Evolutionary conservation across 2,329 filamentous ascomycete genomes (phyloP).

Genomic region (Alternaria conjuncta): DNA sequence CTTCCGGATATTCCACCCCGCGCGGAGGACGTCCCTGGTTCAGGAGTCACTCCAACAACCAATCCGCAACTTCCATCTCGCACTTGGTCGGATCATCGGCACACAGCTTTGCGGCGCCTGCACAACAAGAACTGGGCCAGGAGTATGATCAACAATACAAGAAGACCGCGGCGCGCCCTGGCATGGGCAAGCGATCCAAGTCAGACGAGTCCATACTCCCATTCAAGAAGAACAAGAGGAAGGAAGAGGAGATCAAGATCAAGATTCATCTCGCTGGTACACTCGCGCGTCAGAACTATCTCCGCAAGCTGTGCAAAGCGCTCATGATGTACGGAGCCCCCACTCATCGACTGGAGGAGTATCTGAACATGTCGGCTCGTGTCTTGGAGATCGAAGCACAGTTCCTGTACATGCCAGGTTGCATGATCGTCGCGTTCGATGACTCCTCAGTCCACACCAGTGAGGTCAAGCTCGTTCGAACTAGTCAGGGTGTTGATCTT

Average conservation of each 20-base stretch:
- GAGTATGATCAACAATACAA: slow-evolving; percentile 52
- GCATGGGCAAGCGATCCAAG: slow-evolving; percentile 45
- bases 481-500: slow-evolving; percentile 72
- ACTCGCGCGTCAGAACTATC: slow-evolving; percentile 79
- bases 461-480: slow-evolving; percentile 77
- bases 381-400: slow-evolving; percentile 88
- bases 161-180: slow-evolving; percentile 39
- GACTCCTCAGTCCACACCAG: slow-evolving; percentile 75
- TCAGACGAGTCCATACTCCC: slow-evolving; percentile 48
- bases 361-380: slow-evolving; percentile 88
- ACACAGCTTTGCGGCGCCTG: slow-evolving; percentile 50
- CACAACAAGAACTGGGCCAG: slow-evolving; percentile 50
- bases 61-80: slow-evolving; percentile 52
- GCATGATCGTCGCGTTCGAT: slow-evolving; percentile 93
- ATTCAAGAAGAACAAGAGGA: slow-evolving; percentile 44
- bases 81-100: slow-evolving; percentile 54
- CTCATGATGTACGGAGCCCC: slow-evolving; percentile 91
- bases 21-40: slow-evolving; percentile 47
- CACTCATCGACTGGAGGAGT: slow-evolving; percentile 89
- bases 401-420: slow-evolving; percentile 87
- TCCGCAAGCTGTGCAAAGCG: slow-evolving; percentile 82
- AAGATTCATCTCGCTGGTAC: slow-evolving; percentile 70
- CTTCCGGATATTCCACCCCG: slow-evolving; percentile 53
- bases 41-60: slow-evolving; percentile 37
- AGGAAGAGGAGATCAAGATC: slow-evolving; percentile 63